phyloP scores from a whole-genome alignment of 73 alveolate genomes.

The Symbiodinium pilosum region DNA sequence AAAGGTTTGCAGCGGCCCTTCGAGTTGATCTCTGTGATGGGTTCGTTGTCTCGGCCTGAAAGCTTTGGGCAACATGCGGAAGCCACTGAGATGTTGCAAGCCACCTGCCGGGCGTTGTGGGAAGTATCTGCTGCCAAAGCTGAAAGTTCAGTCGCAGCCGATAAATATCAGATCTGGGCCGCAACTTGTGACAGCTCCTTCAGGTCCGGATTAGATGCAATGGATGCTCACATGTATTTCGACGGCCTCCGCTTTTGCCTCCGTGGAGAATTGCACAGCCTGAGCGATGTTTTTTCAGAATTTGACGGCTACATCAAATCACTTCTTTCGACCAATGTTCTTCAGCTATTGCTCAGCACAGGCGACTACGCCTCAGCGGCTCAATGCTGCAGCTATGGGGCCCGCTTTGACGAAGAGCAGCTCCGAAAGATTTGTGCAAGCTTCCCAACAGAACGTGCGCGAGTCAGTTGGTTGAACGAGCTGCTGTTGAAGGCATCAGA shows the following conservation, averaged over 20 bases:
- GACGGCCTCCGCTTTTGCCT: no score
- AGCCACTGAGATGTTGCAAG: neutral
- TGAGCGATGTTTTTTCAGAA: neutral
- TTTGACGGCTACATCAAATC: conserved; percentile 37
- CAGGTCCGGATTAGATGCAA: neutral
- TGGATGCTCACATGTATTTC: no score
- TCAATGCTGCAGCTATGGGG: conserved; percentile 37
- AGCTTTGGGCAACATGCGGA: neutral
- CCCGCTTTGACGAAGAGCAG: neutral
- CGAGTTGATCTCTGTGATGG: neutral
- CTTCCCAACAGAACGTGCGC: no score
- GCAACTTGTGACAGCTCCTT: neutral
- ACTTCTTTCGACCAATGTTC: conserved; percentile 10
- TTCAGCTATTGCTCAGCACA: neutral
- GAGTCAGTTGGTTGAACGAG: neutral
- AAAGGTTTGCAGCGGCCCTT: neutral
- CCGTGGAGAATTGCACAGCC: no score
- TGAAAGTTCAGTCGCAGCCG: neutral
- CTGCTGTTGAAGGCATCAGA: neutral
- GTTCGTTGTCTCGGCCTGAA: neutral
- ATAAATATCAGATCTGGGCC: neutral
- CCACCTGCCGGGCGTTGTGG: neutral
- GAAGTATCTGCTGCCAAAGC: neutral
- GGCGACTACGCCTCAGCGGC: neutral
- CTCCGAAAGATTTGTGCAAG: neutral